These are phyloP conservation scores for Fusarium decemcellulare DNA, from an alignment of 2,329 filamentous ascomycete species.

Conservation along the genomic window DNA sequence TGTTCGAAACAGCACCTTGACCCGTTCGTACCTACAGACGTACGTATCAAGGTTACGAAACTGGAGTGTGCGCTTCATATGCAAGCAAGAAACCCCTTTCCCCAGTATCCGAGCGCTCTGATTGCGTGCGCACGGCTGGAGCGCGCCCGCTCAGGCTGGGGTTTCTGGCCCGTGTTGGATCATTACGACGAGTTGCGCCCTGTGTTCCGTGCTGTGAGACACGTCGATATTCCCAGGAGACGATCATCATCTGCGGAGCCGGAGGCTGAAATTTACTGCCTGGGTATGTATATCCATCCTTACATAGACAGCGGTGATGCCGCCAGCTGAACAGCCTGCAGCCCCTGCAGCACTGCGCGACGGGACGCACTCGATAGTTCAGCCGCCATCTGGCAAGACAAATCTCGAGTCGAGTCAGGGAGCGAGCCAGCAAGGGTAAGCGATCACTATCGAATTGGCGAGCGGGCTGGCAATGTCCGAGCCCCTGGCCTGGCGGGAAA, in stretches of 20 bases:
- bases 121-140: constrained; percentile 40
- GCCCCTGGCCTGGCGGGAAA: constrained; percentile 33
- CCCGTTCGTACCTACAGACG: background rate
- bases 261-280: background rate
- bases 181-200: constrained; percentile 18
- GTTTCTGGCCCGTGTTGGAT: constrained; percentile 20
- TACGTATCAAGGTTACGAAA: constrained; percentile 24
- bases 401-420: constrained; percentile 7
- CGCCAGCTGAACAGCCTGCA: constrained; percentile 13
- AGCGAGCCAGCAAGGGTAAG: constrained; percentile 16
- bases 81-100: constrained; percentile 27
- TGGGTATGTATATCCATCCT: background rate
- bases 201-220: constrained; percentile 28
- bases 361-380: constrained; percentile 28
- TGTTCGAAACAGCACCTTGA: constrained; percentile 33
- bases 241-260: constrained; percentile 13
- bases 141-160: constrained; percentile 16
- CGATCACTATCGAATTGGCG: constrained; percentile 15
- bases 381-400: constrained; percentile 21
- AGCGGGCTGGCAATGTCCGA: constrained; percentile 29
- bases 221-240: constrained; percentile 12
- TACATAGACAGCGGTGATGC: background rate
- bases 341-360: constrained; percentile 10
- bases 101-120: constrained; percentile 23
- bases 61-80: constrained; percentile 26